Conservation (phyloP, 805 yeast genomes). For the Groenewaldozyma salmanticensis region DNA sequence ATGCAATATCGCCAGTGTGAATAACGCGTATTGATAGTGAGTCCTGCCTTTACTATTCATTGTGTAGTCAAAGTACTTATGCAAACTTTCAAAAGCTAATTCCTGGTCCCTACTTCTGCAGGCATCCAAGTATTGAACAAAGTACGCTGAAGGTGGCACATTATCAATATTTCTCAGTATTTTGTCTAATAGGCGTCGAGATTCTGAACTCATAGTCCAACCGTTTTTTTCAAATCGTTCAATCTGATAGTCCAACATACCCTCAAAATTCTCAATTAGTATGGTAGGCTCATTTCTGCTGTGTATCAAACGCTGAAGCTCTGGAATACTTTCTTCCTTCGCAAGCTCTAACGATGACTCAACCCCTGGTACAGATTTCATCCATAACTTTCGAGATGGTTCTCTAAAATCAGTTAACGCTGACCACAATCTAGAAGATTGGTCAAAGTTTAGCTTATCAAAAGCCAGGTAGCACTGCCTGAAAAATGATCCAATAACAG, state of each 20-base stretch:
- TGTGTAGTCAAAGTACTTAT: constrained; percentile 63
- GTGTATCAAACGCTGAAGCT: not conserved
- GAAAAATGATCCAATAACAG: constrained; percentile 17
- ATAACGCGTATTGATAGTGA: constrained; percentile 67
- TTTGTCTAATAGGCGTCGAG: constrained; percentile 29
- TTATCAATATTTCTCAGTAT: constrained; percentile 21
- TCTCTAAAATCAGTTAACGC: constrained; percentile 27
- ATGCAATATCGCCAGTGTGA: constrained; percentile 63
- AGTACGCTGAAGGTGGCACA: constrained; percentile 39
- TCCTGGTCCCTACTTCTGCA: constrained; percentile 52
- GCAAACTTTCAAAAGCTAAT: constrained; percentile 42
- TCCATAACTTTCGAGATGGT: constrained; percentile 6
- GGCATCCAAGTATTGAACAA: constrained; percentile 51
- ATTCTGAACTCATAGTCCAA: constrained; percentile 32
- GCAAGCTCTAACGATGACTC: not conserved
- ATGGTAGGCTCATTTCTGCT: not conserved
- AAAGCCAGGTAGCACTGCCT: constrained; percentile 21
- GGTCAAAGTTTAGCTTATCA: constrained; percentile 37
- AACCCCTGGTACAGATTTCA: not conserved
- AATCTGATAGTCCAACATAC: constrained; percentile 41
- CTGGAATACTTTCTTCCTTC: constrained; percentile 3
- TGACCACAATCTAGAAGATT: constrained; percentile 31
- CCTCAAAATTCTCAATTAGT: constrained; percentile 12
- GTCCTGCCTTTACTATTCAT: constrained; percentile 53
- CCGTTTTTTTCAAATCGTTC: constrained; percentile 39